phyloP scores from a whole-genome alignment of 345 rosid species.

The Boechera divaricarpa region DNA sequence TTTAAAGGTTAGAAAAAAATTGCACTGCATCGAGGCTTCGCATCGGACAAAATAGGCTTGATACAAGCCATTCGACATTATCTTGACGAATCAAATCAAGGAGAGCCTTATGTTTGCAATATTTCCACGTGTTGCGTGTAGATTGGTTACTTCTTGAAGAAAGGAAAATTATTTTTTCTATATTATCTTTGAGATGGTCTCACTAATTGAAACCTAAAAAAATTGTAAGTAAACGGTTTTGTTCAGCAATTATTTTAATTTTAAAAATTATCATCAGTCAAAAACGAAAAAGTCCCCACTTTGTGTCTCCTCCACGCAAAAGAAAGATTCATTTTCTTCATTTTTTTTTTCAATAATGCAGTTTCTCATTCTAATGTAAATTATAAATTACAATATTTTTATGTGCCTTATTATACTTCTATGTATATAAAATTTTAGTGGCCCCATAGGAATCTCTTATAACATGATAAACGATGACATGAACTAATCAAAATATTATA shows the following conservation, averaged over 20 bases:
- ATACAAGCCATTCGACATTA: no score
- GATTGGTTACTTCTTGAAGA: no score
- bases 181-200: neutral
- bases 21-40: no score
- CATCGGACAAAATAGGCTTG: no score
- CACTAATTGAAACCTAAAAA: neutral
- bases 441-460: constrained; percentile 11
- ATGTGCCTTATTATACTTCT: neutral
- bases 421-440: neutral
- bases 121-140: no score
- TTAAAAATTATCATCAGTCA: neutral
- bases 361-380: neutral
- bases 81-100: no score
- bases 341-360: neutral
- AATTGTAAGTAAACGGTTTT: neutral
- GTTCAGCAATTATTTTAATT: neutral
- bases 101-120: no score
- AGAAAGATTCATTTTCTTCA: constrained; percentile 13
- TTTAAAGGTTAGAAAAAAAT: no score
- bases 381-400: constrained; percentile 1
- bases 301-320: constrained; percentile 26
- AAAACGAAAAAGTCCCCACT: constrained; percentile 1
- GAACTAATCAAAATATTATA: neutral
- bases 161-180: neutral
- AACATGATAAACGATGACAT: neutral